Evolutionary conservation across 2,329 filamentous ascomycete species (phyloP).

Genomic region (Alternaria gaisen): DNA sequence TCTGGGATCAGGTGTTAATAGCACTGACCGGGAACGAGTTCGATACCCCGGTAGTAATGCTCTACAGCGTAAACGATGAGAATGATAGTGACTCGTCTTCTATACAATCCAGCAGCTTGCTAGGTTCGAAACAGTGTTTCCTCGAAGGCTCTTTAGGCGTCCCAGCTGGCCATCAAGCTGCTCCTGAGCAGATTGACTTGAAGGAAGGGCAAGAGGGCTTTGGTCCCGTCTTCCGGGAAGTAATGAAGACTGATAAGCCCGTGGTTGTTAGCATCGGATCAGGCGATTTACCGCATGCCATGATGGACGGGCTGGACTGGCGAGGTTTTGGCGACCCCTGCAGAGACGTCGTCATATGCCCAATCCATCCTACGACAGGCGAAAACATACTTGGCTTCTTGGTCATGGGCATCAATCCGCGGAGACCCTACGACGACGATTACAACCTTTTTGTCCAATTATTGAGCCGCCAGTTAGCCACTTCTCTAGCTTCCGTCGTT

Average conservation of each 20-base stretch:
- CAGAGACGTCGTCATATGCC: slow-evolving; percentile 76
- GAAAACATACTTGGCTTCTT: slow-evolving; percentile 80
- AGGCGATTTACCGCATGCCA: slow-evolving; percentile 69
- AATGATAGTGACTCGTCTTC: slow-evolving; percentile 75
- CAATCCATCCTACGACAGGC: slow-evolving; percentile 78
- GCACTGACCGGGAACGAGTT: slow-evolving; percentile 77
- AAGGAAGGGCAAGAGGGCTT: slow-evolving; percentile 76
- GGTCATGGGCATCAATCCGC: slow-evolving; percentile 79
- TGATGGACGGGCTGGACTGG: slow-evolving; percentile 74
- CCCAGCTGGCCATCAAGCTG: slow-evolving; percentile 68
- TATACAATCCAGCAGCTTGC: slow-evolving; percentile 71
- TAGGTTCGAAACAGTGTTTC: slow-evolving; percentile 69
- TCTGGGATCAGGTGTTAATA: slow-evolving; percentile 75
- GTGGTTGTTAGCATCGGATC: slow-evolving; percentile 73
- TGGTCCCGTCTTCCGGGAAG: slow-evolving; percentile 77
- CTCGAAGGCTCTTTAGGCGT: slow-evolving; percentile 78
- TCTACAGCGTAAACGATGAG: slow-evolving; percentile 80
- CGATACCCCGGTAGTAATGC: slow-evolving; percentile 78
- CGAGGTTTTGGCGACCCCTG: slow-evolving; percentile 76
- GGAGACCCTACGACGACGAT: slow-evolving; percentile 80
- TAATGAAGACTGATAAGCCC: slow-evolving; percentile 73
- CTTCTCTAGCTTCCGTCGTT: slow-evolving; percentile 81
- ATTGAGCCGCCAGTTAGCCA: slow-evolving; percentile 77
- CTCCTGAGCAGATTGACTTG: slow-evolving; percentile 71
- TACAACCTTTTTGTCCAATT: slow-evolving; percentile 81